These are phyloP conservation scores for Fusarium buharicum DNA, from an alignment of 2,329 filamentous ascomycete species.

Conservation along the genomic window DNA sequence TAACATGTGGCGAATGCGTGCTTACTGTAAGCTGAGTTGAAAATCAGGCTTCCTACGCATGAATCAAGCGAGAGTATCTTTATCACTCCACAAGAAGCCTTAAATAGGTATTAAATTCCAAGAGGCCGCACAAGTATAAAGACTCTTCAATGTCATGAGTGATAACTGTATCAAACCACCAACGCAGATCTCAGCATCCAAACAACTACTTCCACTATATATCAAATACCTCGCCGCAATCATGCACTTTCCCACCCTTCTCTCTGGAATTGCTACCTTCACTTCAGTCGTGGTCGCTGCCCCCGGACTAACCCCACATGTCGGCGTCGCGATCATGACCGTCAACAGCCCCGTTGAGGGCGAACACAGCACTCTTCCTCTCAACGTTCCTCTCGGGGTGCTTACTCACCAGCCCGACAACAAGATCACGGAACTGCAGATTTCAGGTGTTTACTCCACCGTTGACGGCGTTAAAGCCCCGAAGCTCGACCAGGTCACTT, in stretches of 20 bases:
- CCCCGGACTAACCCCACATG: background rate
- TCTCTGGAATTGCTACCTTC: slow-evolving; percentile 6
- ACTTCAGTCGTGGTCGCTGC: background rate
- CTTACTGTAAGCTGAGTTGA: too few relatives aligned
- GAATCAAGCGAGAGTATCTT: too few relatives aligned
- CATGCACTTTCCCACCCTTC: slow-evolving; percentile 4
- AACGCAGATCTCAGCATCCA: background rate
- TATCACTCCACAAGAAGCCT: too few relatives aligned
- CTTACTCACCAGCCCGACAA: background rate
- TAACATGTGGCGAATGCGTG: too few relatives aligned
- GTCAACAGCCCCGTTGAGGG: slow-evolving; percentile 4
- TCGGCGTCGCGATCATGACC: background rate
- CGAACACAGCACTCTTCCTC: background rate
- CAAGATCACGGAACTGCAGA: slow-evolving; percentile 12
- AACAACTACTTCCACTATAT: background rate
- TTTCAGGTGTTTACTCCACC: slow-evolving; percentile 4
- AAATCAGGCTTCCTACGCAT: too few relatives aligned
- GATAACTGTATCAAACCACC: background rate
- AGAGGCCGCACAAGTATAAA: background rate
- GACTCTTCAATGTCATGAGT: background rate
- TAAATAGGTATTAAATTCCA: too few relatives aligned
- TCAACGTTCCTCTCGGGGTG: slow-evolving; percentile 7
- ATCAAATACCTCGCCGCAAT: background rate
- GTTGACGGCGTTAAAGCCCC: slow-evolving; percentile 2
- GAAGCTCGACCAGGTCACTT: slow-evolving; percentile 9